Conservation (phyloP, 768 basidiomycete genomes). For the Antrodiella citrinella region DNA sequence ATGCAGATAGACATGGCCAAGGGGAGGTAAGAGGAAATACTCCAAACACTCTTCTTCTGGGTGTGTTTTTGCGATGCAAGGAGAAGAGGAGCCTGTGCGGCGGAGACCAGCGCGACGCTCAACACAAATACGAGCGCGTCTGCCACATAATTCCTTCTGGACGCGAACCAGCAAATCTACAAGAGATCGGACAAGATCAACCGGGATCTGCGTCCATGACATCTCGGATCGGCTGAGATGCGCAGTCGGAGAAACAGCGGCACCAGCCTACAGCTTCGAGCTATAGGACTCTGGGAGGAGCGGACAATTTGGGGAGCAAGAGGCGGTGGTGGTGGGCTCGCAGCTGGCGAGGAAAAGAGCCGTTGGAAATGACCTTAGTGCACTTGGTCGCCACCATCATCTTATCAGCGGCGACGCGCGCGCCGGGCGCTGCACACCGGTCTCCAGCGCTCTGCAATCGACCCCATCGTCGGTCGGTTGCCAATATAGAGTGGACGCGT, state of each 20-base stretch:
- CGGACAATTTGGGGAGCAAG: conserved; percentile 7
- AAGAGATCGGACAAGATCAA: background rate
- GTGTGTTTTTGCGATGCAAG: background rate
- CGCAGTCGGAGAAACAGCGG: background rate
- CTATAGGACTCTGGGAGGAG: conserved; percentile 23
- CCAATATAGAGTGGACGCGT: background rate
- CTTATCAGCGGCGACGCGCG: conserved; percentile 4
- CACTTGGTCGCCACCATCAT: background rate
- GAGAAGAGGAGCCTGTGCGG: background rate
- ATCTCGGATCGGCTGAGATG: conserved; percentile 25
- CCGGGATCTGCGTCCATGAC: background rate
- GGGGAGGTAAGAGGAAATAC: background rate
- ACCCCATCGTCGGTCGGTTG: background rate
- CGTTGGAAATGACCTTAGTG: background rate
- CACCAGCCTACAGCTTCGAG: conserved; percentile 32
- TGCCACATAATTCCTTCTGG: no score
- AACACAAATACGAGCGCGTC: background rate
- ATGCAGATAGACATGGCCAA: background rate
- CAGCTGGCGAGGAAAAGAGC: conserved; percentile 8
- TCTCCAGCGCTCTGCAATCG: conserved; percentile 23
- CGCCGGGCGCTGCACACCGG: conserved; percentile 27
- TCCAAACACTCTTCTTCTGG: background rate
- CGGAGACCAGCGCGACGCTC: background rate
- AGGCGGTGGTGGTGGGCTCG: conserved; percentile 11
- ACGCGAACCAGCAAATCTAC: background rate